phyloP scores from a whole-genome alignment of 352 stramenopile genomes.

The Lagenidium giganteum region DNA sequence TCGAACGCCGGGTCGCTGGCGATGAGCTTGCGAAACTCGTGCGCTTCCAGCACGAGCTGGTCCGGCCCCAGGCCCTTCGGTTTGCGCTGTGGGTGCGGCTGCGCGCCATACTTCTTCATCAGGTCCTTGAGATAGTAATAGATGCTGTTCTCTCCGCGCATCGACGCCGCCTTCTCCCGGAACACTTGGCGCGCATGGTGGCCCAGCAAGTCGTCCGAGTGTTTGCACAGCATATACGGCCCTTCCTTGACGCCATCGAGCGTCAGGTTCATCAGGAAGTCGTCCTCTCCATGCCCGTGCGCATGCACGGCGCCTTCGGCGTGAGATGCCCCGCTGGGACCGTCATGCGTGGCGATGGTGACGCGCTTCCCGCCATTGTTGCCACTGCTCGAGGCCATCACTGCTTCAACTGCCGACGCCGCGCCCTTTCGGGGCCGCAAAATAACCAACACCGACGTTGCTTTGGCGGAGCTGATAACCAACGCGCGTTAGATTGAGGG shows the following conservation, averaged over 20 bases:
- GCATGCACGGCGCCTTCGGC: slow-evolving; percentile 1
- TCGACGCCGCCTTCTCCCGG: slow-evolving; percentile 77
- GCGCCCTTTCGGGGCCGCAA: no score
- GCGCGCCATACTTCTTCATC: slow-evolving; percentile 57
- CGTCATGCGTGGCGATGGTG: slow-evolving; percentile 3
- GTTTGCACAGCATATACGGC: slow-evolving; percentile 82
- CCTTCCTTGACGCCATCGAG: slow-evolving; percentile 74
- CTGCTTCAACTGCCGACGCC: background rate
- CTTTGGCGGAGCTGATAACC: slow-evolving; percentile 2
- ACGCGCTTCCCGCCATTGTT: background rate
- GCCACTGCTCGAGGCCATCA: background rate
- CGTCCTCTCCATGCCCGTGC: slow-evolving; percentile 15
- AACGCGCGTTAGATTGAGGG: slow-evolving; percentile 7
- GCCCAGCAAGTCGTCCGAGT: slow-evolving; percentile 74
- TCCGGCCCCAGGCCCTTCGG: slow-evolving; percentile 30
- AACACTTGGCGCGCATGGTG: slow-evolving; percentile 78
- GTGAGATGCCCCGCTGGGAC: slow-evolving; percentile 8
- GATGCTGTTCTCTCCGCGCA: slow-evolving; percentile 76
- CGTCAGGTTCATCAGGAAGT: slow-evolving; percentile 58
- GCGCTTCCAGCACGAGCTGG: slow-evolving; percentile 49
- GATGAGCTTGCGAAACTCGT: slow-evolving; percentile 76
- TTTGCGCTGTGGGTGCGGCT: slow-evolving; percentile 28
- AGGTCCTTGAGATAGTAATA: slow-evolving; percentile 86
- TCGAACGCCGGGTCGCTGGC: slow-evolving; percentile 74
- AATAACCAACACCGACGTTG: slow-evolving; percentile 10